phyloP scores from a whole-genome alignment of 352 stramenopile species.

The Globisporangium yorkense region DNA sequence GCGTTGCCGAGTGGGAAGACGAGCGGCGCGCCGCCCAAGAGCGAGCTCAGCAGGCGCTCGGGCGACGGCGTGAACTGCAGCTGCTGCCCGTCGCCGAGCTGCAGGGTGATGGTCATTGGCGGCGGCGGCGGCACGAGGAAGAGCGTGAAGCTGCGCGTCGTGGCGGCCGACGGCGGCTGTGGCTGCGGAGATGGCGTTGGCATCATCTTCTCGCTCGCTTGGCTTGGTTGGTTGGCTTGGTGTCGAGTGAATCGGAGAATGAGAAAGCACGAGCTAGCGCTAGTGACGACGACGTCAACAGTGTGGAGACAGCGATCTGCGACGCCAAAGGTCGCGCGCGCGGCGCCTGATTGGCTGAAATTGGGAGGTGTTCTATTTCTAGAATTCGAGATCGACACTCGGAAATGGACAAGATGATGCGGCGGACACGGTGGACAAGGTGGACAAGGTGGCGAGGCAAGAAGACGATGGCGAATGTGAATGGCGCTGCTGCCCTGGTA shows the following conservation, averaged over 20 bases:
- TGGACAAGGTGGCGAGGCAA: not conserved
- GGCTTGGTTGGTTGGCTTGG: not conserved
- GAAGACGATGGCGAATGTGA: too few relatives aligned
- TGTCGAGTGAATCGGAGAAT: not conserved
- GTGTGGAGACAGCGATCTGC: not conserved
- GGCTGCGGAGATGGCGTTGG: not conserved
- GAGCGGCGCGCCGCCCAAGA: conserved; percentile 19
- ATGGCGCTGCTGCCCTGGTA: too few relatives aligned
- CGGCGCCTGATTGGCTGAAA: not conserved
- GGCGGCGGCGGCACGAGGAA: conserved; percentile 58
- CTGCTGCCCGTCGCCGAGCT: conserved; percentile 50
- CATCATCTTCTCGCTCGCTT: conserved; percentile 3
- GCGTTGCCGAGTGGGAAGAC: conserved; percentile 1
- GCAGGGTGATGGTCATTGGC: conserved; percentile 53
- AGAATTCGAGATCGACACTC: not conserved
- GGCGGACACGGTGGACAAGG: not conserved
- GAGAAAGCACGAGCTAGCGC: not conserved
- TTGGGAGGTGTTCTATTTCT: not conserved
- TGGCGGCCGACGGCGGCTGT: conserved; percentile 15
- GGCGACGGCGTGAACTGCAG: conserved; percentile 45
- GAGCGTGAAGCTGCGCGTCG: conserved; percentile 18
- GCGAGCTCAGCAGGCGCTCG: conserved; percentile 27
- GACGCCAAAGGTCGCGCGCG: not conserved
- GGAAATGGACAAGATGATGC: too few relatives aligned
- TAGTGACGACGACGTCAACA: not conserved